phyloP scores from a whole-genome alignment of 192 early-diverging fungal species.

The Glomus cerebriforme region DNA sequence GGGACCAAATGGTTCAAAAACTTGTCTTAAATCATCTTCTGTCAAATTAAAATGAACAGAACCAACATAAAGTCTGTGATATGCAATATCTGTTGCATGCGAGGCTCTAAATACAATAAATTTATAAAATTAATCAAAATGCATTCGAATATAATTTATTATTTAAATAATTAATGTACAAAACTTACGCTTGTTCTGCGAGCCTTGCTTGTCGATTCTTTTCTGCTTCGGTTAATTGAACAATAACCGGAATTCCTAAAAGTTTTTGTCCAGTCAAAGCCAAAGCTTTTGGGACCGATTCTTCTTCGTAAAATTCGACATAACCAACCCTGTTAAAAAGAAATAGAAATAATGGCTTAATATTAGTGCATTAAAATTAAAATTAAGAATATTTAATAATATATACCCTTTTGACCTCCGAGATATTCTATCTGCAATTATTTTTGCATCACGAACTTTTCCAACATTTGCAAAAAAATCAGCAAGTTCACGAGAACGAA shows the following conservation, averaged over 20 bases:
- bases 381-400: conserved; percentile 1
- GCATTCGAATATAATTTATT: conserved; percentile 36
- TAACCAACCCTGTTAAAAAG: conserved; percentile 79
- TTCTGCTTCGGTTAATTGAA: conserved; percentile 89
- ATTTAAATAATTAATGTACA: conserved; percentile 36
- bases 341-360: not conserved
- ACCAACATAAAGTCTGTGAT: conserved; percentile 64
- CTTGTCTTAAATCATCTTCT: conserved; percentile 71
- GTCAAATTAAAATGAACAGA: conserved; percentile 66
- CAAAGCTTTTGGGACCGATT: conserved; percentile 83
- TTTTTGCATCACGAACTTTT: conserved; percentile 82
- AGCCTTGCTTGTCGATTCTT: conserved; percentile 80
- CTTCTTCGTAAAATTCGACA: conserved; percentile 92
- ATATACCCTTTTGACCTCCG: conserved; percentile 84
- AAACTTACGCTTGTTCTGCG: conserved; percentile 58
- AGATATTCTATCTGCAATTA: conserved; percentile 83
- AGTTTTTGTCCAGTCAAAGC: conserved; percentile 82
- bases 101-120: conserved; percentile 30
- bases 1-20: conserved; percentile 84
- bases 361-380: not conserved
- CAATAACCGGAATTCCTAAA: conserved; percentile 91
- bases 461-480: conserved; percentile 85
- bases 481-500: conserved; percentile 77
- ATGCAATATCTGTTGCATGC: conserved; percentile 47
- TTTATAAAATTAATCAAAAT: conserved; percentile 31